Percentiles rank a stretch among this genome's conserved stretches.
Conservation (phyloP, 495 filamentous ascomycete species). For the Delitschia confertaspora region DNA sequence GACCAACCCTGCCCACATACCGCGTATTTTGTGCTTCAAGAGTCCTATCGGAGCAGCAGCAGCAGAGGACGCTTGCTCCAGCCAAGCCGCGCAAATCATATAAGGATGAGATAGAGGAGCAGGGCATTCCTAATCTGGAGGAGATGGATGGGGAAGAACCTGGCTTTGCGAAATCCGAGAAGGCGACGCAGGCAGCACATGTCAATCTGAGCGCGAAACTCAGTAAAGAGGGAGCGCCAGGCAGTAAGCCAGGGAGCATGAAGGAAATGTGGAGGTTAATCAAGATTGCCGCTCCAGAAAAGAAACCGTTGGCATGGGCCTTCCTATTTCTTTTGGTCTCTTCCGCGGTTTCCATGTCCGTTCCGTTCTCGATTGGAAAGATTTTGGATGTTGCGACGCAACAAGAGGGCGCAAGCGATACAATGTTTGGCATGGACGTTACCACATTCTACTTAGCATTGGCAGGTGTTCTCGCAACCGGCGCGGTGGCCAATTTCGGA, state of each 20-base stretch:
- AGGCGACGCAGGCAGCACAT: constrained; percentile 77
- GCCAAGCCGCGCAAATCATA: constrained; percentile 21
- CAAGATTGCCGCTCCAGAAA: constrained; percentile 79
- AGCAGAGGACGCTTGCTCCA: constrained; percentile 3
- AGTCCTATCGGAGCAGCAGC: constrained; percentile 8
- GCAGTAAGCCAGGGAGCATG: constrained; percentile 51
- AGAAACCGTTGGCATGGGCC: constrained; percentile 65
- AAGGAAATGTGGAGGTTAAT: constrained; percentile 78
- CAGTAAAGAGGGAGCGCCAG: constrained; percentile 63
- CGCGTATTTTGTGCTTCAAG: constrained; percentile 19
- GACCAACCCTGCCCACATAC: constrained; percentile 1
- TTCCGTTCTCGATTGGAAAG: constrained; percentile 91
- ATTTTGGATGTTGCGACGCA: constrained; percentile 82
- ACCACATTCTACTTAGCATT: constrained; percentile 72
- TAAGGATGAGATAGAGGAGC: constrained; percentile 27
- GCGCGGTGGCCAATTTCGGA: constrained; percentile 83
- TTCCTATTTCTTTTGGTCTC: constrained; percentile 79
- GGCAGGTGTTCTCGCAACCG: constrained; percentile 54
- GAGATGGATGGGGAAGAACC: constrained; percentile 42
- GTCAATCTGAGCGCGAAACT: constrained; percentile 82
- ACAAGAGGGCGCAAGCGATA: constrained; percentile 40
- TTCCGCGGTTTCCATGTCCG: constrained; percentile 82
- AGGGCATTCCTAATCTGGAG: constrained; percentile 30
- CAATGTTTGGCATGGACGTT: constrained; percentile 63
- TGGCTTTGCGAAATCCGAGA: constrained; percentile 61